Evolutionary conservation across 768 basidiomycete genomes (phyloP).

Genomic region (Lactarius sanguifluus): DNA sequence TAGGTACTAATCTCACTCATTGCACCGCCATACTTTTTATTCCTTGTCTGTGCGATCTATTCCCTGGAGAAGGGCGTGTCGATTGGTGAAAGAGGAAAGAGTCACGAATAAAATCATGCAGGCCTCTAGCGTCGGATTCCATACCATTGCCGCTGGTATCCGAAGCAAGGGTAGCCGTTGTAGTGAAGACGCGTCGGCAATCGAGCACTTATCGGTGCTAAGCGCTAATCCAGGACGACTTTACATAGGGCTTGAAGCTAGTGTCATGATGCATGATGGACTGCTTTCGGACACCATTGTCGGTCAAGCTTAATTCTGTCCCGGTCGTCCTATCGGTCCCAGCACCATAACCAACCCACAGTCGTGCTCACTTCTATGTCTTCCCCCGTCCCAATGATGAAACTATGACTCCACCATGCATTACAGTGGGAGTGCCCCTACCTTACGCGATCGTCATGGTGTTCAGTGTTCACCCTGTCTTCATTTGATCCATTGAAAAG

Average conservation of each 20-base stretch:
- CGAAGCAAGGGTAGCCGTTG: neutral
- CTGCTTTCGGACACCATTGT: too few species aligned
- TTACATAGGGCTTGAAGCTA: too few species aligned
- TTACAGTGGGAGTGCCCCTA: neutral
- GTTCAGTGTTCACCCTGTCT: neutral
- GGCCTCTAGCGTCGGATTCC: neutral
- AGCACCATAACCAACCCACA: too few species aligned
- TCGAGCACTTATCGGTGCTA: too few species aligned
- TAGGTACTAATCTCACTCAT: conserved; percentile 22
- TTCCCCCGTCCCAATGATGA: too few species aligned
- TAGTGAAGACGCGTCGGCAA: too few species aligned
- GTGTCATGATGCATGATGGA: too few species aligned
- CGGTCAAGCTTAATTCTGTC: too few species aligned
- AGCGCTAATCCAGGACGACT: too few species aligned
- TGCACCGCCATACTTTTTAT: conserved; percentile 23
- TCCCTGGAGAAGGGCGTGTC: neutral
- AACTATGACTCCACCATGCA: neutral
- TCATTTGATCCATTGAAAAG: neutral
- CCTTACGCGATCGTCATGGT: neutral
- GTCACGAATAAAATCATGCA: neutral
- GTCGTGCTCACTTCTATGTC: too few species aligned
- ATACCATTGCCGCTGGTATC: neutral
- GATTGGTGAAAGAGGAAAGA: neutral
- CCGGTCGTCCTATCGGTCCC: too few species aligned
- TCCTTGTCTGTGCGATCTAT: conserved; percentile 9